Conservation (phyloP, 805 yeast genomes). For the Wickerhamiella allomyrinae region DNA sequence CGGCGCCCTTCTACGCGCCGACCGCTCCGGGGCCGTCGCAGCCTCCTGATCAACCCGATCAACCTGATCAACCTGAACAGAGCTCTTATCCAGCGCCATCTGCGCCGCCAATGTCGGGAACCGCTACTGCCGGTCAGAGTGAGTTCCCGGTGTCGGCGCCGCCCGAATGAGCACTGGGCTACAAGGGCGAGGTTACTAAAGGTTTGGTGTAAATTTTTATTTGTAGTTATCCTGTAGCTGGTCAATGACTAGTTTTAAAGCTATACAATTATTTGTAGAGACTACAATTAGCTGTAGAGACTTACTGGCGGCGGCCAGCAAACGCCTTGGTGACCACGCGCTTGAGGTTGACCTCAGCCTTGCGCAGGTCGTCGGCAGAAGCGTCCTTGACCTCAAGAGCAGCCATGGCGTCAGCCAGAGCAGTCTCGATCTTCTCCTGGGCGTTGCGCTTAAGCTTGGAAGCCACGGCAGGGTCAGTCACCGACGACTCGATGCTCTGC, state of each 20-base stretch:
- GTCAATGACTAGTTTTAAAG: no score
- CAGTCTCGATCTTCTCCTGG: constrained; percentile 93
- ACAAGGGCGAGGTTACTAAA: no score
- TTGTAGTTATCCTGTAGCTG: no score
- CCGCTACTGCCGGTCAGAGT: not conserved
- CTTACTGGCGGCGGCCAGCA: constrained; percentile 58
- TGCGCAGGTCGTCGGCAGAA: constrained; percentile 93
- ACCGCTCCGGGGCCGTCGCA: not conserved
- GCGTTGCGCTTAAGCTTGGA: constrained; percentile 95
- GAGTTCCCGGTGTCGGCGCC: not conserved
- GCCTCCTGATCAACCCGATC: no score
- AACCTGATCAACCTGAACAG: not conserved
- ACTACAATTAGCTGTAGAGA: no score
- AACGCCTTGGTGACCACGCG: constrained; percentile 99
- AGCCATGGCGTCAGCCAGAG: constrained; percentile 95
- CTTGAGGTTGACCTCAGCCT: constrained; percentile 98
- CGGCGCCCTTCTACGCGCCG: not conserved
- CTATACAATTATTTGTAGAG: no score
- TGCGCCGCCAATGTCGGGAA: not conserved
- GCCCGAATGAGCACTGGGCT: no score
- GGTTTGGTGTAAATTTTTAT: no score
- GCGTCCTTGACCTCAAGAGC: constrained; percentile 95
- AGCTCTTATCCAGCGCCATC: constrained; percentile 1
- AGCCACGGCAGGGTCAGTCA: constrained; percentile 96
- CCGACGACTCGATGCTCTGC: constrained; percentile 84